phyloP scores from a whole-genome alignment of 345 rosid species.

The Eucalyptus grandis region DNA sequence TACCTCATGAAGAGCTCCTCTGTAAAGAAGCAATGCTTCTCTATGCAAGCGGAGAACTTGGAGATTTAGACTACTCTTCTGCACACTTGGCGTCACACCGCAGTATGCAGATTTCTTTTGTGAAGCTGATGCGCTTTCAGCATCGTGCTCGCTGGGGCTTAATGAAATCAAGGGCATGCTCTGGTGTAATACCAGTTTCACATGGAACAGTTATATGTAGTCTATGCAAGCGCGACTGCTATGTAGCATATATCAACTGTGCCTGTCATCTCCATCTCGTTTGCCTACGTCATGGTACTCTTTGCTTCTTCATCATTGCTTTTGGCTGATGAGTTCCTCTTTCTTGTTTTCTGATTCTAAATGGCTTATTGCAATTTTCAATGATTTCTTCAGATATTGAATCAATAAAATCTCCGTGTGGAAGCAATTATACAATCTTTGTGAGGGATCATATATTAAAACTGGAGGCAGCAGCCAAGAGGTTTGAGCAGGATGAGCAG shows the following conservation, averaged over 20 bases:
- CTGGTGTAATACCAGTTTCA: slow-evolving; percentile 32
- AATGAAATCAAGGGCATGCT: slow-evolving; percentile 54
- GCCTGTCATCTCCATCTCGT: slow-evolving; percentile 48
- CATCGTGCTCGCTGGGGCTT: slow-evolving; percentile 76
- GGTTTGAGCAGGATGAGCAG: slow-evolving; percentile 57
- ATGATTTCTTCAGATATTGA: slow-evolving; percentile 31
- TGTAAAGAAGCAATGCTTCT: slow-evolving; percentile 96
- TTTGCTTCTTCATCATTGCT: not conserved
- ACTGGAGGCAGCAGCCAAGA: slow-evolving; percentile 83
- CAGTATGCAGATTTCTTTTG: slow-evolving; percentile 56
- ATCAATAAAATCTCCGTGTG: slow-evolving; percentile 63
- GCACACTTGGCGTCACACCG: slow-evolving; percentile 44
- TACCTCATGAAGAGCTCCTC: slow-evolving; percentile 95
- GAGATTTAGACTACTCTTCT: slow-evolving; percentile 43
- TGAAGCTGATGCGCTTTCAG: slow-evolving; percentile 69
- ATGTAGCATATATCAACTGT: slow-evolving; percentile 74
- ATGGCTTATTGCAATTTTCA: not conserved
- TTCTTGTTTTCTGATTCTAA: not conserved
- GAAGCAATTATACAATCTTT: slow-evolving; percentile 45
- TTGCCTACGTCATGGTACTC: slow-evolving; percentile 85
- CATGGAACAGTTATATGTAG: slow-evolving; percentile 72
- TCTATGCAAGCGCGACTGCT: slow-evolving; percentile 90
- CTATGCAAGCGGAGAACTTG: slow-evolving; percentile 28
- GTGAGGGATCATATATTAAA: slow-evolving; percentile 60
- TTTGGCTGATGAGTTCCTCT: not conserved